Percentiles rank a stretch among this genome's conserved stretches.
phyloP scores from a whole-genome alignment of 345 rosid genomes.

The Brassica incana region DNA sequence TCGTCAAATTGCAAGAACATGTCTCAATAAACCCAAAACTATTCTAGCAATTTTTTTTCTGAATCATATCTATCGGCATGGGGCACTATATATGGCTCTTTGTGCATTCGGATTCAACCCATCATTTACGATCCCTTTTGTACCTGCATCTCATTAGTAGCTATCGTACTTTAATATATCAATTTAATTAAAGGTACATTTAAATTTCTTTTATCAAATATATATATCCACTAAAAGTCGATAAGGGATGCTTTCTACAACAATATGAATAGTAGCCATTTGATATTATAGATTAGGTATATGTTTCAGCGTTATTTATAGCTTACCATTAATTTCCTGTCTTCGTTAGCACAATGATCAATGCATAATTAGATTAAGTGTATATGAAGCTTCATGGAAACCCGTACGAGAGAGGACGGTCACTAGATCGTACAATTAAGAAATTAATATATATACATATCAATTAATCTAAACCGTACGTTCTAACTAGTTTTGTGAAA shows the following conservation, averaged over 20 bases:
- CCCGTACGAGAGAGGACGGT: slow-evolving; percentile 44
- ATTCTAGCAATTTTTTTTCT: slow-evolving; percentile 20
- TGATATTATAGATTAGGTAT: slow-evolving; percentile 1
- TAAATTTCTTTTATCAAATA: not conserved
- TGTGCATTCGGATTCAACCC: slow-evolving; percentile 32
- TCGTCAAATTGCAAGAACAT: slow-evolving; percentile 31
- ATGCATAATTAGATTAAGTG: slow-evolving; percentile 35
- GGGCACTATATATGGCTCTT: slow-evolving; percentile 35
- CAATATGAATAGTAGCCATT: not conserved
- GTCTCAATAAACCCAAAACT: slow-evolving; percentile 33
- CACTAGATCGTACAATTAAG: slow-evolving; percentile 38
- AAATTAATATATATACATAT: not conserved
- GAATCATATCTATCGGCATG: slow-evolving; percentile 41
- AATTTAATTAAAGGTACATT: not conserved
- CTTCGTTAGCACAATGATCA: slow-evolving; percentile 37
- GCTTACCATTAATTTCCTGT: not conserved
- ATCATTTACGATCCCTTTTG: slow-evolving; percentile 18
- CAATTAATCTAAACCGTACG: slow-evolving; percentile 23
- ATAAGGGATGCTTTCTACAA: not conserved
- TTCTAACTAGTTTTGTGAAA: slow-evolving; percentile 31
- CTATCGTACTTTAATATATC: not conserved
- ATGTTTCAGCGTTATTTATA: slow-evolving; percentile 5
- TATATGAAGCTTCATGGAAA: slow-evolving; percentile 42
- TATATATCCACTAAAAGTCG: not conserved
- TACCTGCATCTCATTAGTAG: slow-evolving; percentile 23